Evolutionary conservation across 768 basidiomycete genomes (phyloP), one percentile per base, ranked within the genome.

Genomic region (Cystobasidium onofrii): DNA sequence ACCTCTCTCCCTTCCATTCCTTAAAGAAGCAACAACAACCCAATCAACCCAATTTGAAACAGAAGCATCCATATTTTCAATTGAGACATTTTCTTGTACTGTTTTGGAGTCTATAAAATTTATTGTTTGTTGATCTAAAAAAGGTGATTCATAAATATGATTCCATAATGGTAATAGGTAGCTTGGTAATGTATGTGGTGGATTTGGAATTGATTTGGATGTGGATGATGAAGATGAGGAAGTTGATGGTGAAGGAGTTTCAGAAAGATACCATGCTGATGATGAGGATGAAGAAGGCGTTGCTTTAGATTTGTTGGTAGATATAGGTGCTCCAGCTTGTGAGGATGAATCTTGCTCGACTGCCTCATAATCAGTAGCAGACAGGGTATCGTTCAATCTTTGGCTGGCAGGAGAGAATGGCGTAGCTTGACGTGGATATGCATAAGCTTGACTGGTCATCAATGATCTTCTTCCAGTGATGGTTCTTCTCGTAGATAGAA

Each of bases 71-170:
- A 71, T 55, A 55, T 55, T 55, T 9, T 55, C 55, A 20, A 57
- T 34, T 27, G 33, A 52, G 1, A 57, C 36, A 36, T 29, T 44
- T 17, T 64, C 73, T 10, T 74, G 75, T 29, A 76, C 76, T 0
- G 73, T 73, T 61, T 76, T 74, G 17, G 78, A 75, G 33, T 78
- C 62, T 55, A 78, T 78, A 73, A 76, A 78, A 12, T 31, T 72
- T 46, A 78, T 41, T 4, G 43, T 20, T 13, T 75, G 63, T 39
- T 64, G 55, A 64, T 78, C 71, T 60, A 78, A 65, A 63, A 78
- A 78, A 12, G 78, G 78, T 15, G 75, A 76, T 18, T 74, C 57
- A 33, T 61, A 74, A 23, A 78, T 70, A 73, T 76, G 73, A 27
- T 36, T 73, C 29, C 76, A 75, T 17, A 78, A 73, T 17, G 74